Conservation (phyloP, 257 asterid genomes). For the Ophiorrhiza pumila region DNA sequence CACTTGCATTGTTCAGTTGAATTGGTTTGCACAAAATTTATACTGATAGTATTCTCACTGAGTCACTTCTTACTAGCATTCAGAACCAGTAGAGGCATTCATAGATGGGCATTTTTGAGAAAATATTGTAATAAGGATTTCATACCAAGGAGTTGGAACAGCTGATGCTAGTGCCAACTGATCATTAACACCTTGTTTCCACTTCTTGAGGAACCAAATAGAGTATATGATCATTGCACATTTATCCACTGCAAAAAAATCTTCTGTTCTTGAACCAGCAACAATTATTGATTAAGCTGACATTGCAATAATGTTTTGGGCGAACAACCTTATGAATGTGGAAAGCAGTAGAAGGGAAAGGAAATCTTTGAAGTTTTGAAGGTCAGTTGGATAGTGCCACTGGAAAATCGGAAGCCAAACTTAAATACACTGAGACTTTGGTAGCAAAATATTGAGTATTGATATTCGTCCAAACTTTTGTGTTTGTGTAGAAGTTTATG, state of each 20-base stretch:
- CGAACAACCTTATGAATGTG: neutral
- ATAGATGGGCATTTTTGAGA: too few relatives aligned
- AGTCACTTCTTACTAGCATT: too few relatives aligned
- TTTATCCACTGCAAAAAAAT: neutral
- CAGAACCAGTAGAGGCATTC: too few relatives aligned
- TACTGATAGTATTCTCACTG: too few relatives aligned
- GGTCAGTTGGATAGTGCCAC: neutral
- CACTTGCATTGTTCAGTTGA: too few relatives aligned
- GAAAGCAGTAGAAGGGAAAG: neutral
- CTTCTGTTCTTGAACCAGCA: neutral
- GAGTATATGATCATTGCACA: slow-evolving; percentile 14
- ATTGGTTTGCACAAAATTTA: too few relatives aligned
- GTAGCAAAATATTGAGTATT: too few relatives aligned
- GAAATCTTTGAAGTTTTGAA: neutral
- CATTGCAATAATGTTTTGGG: neutral
- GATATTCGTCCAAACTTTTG: too few relatives aligned
- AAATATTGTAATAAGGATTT: too few relatives aligned
- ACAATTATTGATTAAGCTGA: neutral
- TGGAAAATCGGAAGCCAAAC: neutral
- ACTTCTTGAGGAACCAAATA: slow-evolving; percentile 16
- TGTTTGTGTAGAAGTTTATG: too few relatives aligned
- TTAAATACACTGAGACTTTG: too few relatives aligned
- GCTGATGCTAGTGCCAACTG: neutral
- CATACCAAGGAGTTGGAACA: slow-evolving; percentile 15
- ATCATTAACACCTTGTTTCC: neutral